phyloP scores from a whole-genome alignment of 768 basidiomycete species.

The Astraeus odoratus region DNA sequence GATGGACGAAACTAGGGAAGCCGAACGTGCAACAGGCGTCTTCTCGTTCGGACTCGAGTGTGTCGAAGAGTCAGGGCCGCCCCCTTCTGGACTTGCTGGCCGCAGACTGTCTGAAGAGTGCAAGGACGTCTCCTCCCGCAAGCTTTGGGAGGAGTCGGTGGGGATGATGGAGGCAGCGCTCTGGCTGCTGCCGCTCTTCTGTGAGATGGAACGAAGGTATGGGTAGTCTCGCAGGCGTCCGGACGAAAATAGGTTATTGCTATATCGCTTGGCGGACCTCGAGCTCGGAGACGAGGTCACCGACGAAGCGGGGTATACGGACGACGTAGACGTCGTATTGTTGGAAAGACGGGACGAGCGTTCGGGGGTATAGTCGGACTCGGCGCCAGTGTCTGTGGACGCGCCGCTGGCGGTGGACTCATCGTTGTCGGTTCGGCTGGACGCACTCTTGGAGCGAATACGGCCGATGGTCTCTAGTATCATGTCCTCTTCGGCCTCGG shows the following conservation, averaged over 20 bases:
- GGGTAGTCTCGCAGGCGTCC: slow-evolving; percentile 70
- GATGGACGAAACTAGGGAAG: slow-evolving; percentile 33
- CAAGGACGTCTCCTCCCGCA: slow-evolving; percentile 39
- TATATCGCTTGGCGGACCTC: slow-evolving; percentile 63
- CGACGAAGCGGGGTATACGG: slow-evolving; percentile 32
- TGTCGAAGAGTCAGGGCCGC: slow-evolving; percentile 30
- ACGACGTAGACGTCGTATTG: slow-evolving; percentile 30
- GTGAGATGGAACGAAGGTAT: slow-evolving; percentile 55
- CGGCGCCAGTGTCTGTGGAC: slow-evolving; percentile 13
- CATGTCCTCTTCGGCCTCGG: slow-evolving; percentile 83
- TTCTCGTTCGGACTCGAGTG: slow-evolving; percentile 38
- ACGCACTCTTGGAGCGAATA: slow-evolving; percentile 33
- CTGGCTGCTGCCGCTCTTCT: slow-evolving; percentile 35
- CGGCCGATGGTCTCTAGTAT: slow-evolving; percentile 65
- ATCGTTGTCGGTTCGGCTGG: slow-evolving; percentile 12
- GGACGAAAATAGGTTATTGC: slow-evolving; percentile 83
- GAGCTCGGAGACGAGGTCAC: slow-evolving; percentile 31
- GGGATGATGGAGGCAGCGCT: slow-evolving; percentile 36
- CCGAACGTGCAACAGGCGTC: slow-evolving; percentile 35
- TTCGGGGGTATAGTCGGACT: slow-evolving; percentile 27
- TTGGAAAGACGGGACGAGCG: slow-evolving; percentile 31
- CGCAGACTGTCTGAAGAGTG: slow-evolving; percentile 41
- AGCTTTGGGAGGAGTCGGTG: slow-evolving; percentile 39
- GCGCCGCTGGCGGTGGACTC: slow-evolving; percentile 12
- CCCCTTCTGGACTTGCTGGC: slow-evolving; percentile 52